These are phyloP conservation scores for Kodamaea anthophila DNA, from an alignment of 1,139 yeast species.

Conservation along the genomic window DNA sequence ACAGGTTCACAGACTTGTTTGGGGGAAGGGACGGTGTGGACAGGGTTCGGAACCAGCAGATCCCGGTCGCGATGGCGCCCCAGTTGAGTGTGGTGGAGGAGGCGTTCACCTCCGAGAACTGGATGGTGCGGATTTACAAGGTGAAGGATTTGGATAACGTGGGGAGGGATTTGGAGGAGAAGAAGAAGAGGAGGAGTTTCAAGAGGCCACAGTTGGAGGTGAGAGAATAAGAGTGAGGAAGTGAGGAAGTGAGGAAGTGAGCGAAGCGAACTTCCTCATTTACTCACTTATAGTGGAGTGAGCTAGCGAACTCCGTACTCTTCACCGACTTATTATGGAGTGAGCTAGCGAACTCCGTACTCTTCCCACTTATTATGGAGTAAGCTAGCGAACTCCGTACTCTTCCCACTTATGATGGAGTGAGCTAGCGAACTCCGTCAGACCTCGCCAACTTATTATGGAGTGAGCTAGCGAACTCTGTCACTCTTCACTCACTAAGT, in stretches of 20 bases:
- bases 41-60: conserved; percentile 80
- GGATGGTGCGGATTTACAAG: conserved; percentile 94
- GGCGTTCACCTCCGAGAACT: conserved; percentile 91
- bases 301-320: too few relatives aligned
- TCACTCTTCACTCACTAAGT: too few relatives aligned
- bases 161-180: conserved; percentile 62
- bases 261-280: not conserved
- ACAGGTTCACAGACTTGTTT: conserved; percentile 73
- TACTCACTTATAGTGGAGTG: too few relatives aligned
- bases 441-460: too few relatives aligned
- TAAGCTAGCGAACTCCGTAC: too few relatives aligned
- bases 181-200: conserved; percentile 37
- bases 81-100: conserved; percentile 79
- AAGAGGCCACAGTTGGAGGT: conserved; percentile 52
- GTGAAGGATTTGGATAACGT: conserved; percentile 84
- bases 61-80: conserved; percentile 53
- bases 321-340: too few relatives aligned
- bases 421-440: too few relatives aligned
- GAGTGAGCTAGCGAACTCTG: too few relatives aligned
- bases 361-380: too few relatives aligned
- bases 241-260: not conserved
- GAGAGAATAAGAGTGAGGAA: conserved; percentile 22
- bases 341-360: too few relatives aligned
- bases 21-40: conserved; percentile 68
- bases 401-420: too few relatives aligned